A percentile compares a stretch with the other conserved stretches of the same genome.
Evolutionary conservation across 2,329 filamentous ascomycete genomes (phyloP).

Genomic region (Lomentospora prolificans): DNA sequence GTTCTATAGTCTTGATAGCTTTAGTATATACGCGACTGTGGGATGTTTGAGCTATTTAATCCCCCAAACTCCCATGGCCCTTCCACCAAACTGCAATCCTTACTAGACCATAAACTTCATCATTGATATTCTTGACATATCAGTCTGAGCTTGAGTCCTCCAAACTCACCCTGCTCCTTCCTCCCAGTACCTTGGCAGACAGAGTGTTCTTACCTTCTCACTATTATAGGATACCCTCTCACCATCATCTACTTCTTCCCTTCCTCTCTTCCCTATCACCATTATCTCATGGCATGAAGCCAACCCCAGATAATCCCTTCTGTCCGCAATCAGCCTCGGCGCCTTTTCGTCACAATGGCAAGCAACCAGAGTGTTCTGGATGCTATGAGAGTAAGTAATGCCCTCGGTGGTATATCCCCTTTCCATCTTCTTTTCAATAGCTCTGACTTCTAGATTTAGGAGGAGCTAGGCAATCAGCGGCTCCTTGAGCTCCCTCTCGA

Average conservation of each 20-base stretch:
- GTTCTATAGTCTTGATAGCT: too few relatives aligned
- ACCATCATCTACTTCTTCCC: not conserved
- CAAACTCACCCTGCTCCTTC: not conserved
- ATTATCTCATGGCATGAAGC: not conserved
- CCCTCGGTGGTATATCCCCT: too few relatives aligned
- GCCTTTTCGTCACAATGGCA: constrained; percentile 23
- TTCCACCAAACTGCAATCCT: too few relatives aligned
- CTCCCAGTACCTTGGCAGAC: not conserved
- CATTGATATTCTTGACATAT: too few relatives aligned
- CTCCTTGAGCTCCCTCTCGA: constrained; percentile 17
- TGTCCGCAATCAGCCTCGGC: not conserved
- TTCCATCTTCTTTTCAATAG: not conserved
- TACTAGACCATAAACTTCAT: too few relatives aligned
- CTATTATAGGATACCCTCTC: not conserved
- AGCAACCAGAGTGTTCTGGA: constrained; percentile 42
- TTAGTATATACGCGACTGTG: too few relatives aligned
- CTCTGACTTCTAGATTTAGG: constrained; percentile 12
- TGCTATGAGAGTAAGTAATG: constrained; percentile 7
- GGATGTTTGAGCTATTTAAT: too few relatives aligned
- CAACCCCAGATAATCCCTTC: not conserved
- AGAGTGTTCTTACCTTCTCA: not conserved
- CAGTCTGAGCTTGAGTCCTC: not conserved
- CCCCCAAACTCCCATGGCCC: too few relatives aligned
- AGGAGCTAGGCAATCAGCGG: constrained; percentile 20
- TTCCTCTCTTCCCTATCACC: not conserved